These are phyloP conservation scores for Patellaria atrata DNA, from an alignment of 495 filamentous ascomycete species.

Conservation along the genomic window DNA sequence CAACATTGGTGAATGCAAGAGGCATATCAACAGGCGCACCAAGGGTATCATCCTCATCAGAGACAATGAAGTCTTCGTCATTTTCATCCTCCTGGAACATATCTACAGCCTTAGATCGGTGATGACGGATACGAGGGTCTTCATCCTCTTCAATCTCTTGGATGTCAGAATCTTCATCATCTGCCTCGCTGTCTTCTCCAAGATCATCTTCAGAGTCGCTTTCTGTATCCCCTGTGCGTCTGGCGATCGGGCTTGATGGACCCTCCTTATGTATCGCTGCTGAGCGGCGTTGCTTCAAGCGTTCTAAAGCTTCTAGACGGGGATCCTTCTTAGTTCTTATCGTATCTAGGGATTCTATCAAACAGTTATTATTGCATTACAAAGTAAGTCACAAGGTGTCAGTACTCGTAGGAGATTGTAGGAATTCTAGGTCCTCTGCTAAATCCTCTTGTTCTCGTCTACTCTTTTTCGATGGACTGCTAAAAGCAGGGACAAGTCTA, in stretches of 20 bases:
- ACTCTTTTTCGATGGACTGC: not conserved
- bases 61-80: slow-evolving; percentile 54
- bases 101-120: slow-evolving; percentile 10
- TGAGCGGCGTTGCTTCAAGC: slow-evolving; percentile 20
- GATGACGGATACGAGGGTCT: not conserved
- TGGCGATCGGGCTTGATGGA: slow-evolving; percentile 7
- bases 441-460: slow-evolving; percentile 23
- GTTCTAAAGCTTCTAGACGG: slow-evolving; percentile 21
- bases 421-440: slow-evolving; percentile 25
- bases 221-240: slow-evolving; percentile 12
- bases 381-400: no score
- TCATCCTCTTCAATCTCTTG: slow-evolving; percentile 10
- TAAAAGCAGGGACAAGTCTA: not conserved
- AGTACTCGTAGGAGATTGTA: slow-evolving; percentile 21
- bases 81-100: slow-evolving; percentile 38
- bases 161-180: slow-evolving; percentile 4
- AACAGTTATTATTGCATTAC: no score
- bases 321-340: slow-evolving; percentile 9
- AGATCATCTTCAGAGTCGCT: slow-evolving; percentile 5
- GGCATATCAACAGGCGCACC: slow-evolving; percentile 49
- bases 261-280: slow-evolving; percentile 2
- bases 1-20: slow-evolving; percentile 51
- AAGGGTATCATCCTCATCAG: slow-evolving; percentile 48
- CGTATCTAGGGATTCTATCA: slow-evolving; percentile 7
- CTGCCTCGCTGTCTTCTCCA: slow-evolving; percentile 5